These are phyloP conservation scores for Alopecurus myosuroides DNA, from an alignment of 176 grass and related monocot species.

Conservation along the genomic window DNA sequence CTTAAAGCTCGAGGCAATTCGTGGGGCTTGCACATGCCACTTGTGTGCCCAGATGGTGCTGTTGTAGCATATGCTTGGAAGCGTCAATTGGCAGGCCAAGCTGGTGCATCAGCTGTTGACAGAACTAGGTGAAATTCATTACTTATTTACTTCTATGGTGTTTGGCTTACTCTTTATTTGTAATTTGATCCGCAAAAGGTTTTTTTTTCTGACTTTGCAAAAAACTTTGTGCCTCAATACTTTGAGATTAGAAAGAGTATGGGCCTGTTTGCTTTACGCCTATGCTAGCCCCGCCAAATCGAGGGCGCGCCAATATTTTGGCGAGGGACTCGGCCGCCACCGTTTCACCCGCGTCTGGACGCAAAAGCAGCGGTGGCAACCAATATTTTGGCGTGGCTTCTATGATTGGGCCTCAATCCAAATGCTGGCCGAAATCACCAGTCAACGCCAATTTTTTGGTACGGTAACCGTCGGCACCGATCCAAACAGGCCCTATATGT, in stretches of 20 bases:
- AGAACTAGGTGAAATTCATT: constrained; percentile 68
- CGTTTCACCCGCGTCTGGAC: too few species aligned
- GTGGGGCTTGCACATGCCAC: constrained; percentile 99
- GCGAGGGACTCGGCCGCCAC: too few species aligned
- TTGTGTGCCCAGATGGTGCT: constrained; percentile 98
- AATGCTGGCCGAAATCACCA: too few species aligned
- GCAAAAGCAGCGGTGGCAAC: too few species aligned
- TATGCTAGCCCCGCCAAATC: too few species aligned
- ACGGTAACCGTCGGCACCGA: too few species aligned
- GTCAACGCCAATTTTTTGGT: too few species aligned
- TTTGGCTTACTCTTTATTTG: constrained; percentile 15
- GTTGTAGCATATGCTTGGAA: constrained; percentile 99
- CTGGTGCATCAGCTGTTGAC: constrained; percentile 98
- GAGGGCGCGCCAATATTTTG: too few species aligned
- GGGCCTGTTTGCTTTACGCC: too few species aligned
- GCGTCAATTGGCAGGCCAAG: constrained; percentile 95
- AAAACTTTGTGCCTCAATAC: not conserved
- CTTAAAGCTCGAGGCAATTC: constrained; percentile 88
- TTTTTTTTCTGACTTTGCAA: not conserved
- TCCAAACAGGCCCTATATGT: too few species aligned
- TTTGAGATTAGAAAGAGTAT: not conserved
- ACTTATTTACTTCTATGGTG: not conserved
- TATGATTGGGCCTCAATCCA: too few species aligned
- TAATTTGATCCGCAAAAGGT: not conserved
- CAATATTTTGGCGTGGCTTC: too few species aligned